These are phyloP conservation scores for Piromyces sp. DNA, from an alignment of 192 early-diverging fungal species.

Conservation along the genomic window DNA sequence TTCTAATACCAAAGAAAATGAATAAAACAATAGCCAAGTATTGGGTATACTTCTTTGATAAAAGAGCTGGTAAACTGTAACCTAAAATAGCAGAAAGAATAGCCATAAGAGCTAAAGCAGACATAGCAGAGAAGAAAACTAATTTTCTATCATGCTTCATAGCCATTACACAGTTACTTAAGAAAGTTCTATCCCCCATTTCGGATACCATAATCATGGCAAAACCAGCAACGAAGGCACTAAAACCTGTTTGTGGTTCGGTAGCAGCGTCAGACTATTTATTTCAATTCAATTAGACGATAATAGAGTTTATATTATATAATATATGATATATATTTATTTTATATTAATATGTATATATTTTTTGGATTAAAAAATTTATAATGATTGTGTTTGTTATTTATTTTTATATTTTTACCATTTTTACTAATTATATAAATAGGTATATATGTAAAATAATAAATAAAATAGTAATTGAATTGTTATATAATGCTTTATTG, in stretches of 20 bases:
- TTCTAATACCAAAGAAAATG: constrained; percentile 77
- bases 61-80: constrained; percentile 67
- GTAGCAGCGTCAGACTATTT: background rate
- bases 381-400: too few relatives aligned
- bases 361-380: too few relatives aligned
- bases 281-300: too few relatives aligned
- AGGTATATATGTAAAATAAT: too few relatives aligned
- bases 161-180: constrained; percentile 19
- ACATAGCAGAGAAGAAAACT: constrained; percentile 77
- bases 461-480: too few relatives aligned
- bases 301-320: too few relatives aligned
- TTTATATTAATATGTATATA: too few relatives aligned
- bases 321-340: too few relatives aligned
- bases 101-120: constrained; percentile 83
- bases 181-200: background rate
- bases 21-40: constrained; percentile 70
- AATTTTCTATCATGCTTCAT: constrained; percentile 86
- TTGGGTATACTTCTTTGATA: constrained; percentile 77
- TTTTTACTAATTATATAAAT: too few relatives aligned
- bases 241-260: background rate
- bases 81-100: constrained; percentile 86
- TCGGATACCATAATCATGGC: background rate
- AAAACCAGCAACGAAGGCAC: background rate
- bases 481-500: too few relatives aligned
- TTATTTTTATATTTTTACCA: too few relatives aligned